These are phyloP conservation scores for Herpomyces periplanetae DNA, from an alignment of 2,329 filamentous ascomycete species.

Conservation along the genomic window DNA sequence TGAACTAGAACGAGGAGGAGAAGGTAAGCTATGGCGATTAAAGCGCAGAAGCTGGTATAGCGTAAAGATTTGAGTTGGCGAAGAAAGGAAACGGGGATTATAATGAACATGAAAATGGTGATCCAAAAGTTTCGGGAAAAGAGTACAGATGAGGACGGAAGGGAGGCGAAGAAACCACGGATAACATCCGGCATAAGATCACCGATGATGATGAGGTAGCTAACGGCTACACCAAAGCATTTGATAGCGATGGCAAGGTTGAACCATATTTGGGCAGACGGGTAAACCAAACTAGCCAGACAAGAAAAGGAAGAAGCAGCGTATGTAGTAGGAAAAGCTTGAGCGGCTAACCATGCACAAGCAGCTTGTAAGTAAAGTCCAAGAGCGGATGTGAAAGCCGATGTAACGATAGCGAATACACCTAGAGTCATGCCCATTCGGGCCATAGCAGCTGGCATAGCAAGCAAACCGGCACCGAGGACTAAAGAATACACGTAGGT, in stretches of 20 bases:
- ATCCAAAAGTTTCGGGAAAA: constrained; percentile 96
- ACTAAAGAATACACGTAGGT: constrained; percentile 19
- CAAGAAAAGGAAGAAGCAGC: constrained; percentile 74
- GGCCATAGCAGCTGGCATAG: constrained; percentile 75
- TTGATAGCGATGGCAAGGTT: constrained; percentile 87
- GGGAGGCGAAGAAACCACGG: constrained; percentile 34
- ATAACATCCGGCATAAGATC: constrained; percentile 91
- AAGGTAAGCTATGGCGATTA: constrained; percentile 73
- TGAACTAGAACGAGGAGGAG: constrained; percentile 77
- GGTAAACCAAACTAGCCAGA: constrained; percentile 83
- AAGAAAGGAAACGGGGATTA: constrained; percentile 76
- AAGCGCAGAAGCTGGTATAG: constrained; percentile 67
- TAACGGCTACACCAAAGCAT: constrained; percentile 86
- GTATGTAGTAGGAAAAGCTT: too few species aligned
- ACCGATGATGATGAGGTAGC: constrained; percentile 92
- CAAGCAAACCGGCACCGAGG: constrained; percentile 65
- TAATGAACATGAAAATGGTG: constrained; percentile 80
- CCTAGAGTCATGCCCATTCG: constrained; percentile 79
- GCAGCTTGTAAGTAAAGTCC: constrained; percentile 75
- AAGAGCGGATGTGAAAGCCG: constrained; percentile 51
- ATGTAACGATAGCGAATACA: constrained; percentile 53
- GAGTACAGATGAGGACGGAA: too few species aligned
- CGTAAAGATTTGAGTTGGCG: constrained; percentile 73
- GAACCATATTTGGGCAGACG: constrained; percentile 74
- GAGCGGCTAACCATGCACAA: too few species aligned